Evolutionary conservation across 805 yeast genomes (phyloP).

Genomic region (Metschnikowia picachoensis): DNA sequence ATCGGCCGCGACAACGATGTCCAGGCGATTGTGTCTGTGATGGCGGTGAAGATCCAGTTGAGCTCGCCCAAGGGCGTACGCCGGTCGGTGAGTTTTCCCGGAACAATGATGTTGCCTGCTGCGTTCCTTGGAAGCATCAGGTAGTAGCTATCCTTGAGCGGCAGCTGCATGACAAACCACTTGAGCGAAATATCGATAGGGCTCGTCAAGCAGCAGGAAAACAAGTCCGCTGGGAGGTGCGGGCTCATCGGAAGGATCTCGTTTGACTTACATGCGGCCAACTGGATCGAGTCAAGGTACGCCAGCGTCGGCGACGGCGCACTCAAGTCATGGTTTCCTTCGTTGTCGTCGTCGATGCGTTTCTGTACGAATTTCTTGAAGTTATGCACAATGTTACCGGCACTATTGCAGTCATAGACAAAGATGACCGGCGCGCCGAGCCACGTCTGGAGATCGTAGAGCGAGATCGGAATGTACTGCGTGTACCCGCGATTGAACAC

Average conservation of each 20-base stretch:
- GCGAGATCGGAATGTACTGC: constrained; percentile 92
- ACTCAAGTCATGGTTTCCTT: constrained; percentile 46
- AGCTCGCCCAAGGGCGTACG: constrained; percentile 94
- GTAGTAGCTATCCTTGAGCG: constrained; percentile 51
- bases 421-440: constrained; percentile 95
- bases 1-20: constrained; percentile 81
- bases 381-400: constrained; percentile 88
- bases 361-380: constrained; percentile 88
- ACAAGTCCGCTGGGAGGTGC: constrained; percentile 90
- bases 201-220: constrained; percentile 91
- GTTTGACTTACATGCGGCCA: constrained; percentile 87
- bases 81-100: constrained; percentile 88
- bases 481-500: constrained; percentile 96
- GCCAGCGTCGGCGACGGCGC: constrained; percentile 63
- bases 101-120: constrained; percentile 63
- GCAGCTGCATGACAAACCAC: constrained; percentile 87
- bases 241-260: constrained; percentile 92
- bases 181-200: constrained; percentile 92
- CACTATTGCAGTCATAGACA: constrained; percentile 91
- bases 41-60: constrained; percentile 97
- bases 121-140: constrained; percentile 43
- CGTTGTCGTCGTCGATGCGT: constrained; percentile 81
- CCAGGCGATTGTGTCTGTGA: constrained; percentile 98
- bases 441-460: constrained; percentile 96
- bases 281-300: constrained; percentile 82